A percentile compares a stretch with the other conserved stretches of the same genome.
Evolutionary conservation across 108 stramenopile genomes (phyloP).

Genomic region (Parietichytrium sp.): DNA sequence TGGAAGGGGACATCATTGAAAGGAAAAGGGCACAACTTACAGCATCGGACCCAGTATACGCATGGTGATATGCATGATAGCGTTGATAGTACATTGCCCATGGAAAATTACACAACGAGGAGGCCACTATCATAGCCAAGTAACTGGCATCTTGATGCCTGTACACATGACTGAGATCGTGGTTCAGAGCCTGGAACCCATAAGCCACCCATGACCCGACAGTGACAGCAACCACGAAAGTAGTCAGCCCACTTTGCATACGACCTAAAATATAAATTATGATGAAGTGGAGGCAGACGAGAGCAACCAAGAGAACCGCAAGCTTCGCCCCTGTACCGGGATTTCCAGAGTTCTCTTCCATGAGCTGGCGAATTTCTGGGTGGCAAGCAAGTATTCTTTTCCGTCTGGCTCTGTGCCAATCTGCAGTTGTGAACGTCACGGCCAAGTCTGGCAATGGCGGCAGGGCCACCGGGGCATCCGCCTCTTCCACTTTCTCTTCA

Average conservation of each 20-base stretch:
- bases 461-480: neutral
- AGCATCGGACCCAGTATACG: constrained; percentile 4
- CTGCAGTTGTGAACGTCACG: neutral
- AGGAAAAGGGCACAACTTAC: too few species aligned
- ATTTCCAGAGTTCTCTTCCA: neutral
- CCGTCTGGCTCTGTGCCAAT: constrained; percentile 10
- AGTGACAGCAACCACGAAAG: neutral
- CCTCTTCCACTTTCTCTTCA: too few species aligned
- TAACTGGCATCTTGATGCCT: neutral
- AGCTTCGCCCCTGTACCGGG: neutral
- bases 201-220: neutral
- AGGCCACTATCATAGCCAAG: neutral
- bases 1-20: too few species aligned
- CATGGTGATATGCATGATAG: neutral
- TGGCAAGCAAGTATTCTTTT: neutral
- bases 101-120: neutral
- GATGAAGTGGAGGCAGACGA: neutral
- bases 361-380: neutral
- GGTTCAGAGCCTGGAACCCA: constrained; percentile 29
- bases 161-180: constrained; percentile 9
- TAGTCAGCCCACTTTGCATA: neutral
- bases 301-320: neutral
- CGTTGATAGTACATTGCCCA: constrained; percentile 37
- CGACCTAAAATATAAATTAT: neutral
- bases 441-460: neutral